phyloP scores from a whole-genome alignment of 305 asterid genomes.

The Fraxinus angustifolia region DNA sequence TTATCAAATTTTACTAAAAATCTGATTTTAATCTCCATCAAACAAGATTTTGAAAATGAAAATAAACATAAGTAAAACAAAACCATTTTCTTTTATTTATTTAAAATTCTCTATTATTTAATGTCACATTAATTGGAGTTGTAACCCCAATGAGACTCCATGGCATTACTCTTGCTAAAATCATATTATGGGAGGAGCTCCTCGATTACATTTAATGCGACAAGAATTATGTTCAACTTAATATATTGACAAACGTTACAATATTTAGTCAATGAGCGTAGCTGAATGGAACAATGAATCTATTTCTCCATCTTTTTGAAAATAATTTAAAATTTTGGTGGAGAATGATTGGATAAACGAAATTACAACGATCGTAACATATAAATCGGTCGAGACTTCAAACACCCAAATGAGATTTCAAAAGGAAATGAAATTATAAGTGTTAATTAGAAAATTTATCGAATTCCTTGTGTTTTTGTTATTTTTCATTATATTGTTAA shows the following conservation, averaged over 20 bases:
- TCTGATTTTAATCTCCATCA: too few species aligned
- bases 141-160: too few species aligned
- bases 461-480: neutral
- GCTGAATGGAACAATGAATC: neutral
- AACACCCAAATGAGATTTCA: neutral
- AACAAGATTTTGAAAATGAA: neutral
- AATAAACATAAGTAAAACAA: neutral
- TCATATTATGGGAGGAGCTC: neutral
- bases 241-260: neutral
- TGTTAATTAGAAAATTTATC: neutral
- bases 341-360: neutral
- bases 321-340: neutral
- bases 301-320: neutral
- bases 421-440: neutral
- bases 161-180: neutral
- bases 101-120: too few species aligned
- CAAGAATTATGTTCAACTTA: neutral
- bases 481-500: neutral
- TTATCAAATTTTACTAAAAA: too few species aligned
- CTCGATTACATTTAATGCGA: neutral
- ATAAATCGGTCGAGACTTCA: neutral
- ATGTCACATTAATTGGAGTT: too few species aligned
- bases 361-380: too few species aligned
- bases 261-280: neutral
- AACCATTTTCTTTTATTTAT: neutral